These are phyloP conservation scores for Penicillium psychrofluorescens DNA, from an alignment of 495 filamentous ascomycete genomes.

Conservation along the genomic window DNA sequence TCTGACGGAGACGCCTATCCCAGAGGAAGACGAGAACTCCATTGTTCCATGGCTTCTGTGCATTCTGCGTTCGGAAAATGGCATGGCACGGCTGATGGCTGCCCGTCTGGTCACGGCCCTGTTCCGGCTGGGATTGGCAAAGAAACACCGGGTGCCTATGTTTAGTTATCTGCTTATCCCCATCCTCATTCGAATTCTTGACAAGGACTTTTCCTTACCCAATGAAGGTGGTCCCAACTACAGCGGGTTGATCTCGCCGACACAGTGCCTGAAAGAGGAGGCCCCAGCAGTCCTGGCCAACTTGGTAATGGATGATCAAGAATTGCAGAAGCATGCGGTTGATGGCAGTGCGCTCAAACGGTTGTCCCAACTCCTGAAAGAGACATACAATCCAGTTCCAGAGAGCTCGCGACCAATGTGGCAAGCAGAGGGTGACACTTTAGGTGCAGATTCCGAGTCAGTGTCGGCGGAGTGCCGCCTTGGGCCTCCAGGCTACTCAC, in stretches of 20 bases:
- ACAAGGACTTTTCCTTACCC: constrained; percentile 42
- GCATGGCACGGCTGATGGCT: constrained; percentile 67
- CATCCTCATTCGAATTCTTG: constrained; percentile 61
- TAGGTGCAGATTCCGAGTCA: constrained; percentile 13
- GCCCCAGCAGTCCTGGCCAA: constrained; percentile 68
- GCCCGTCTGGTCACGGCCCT: constrained; percentile 70
- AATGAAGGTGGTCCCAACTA: constrained; percentile 33
- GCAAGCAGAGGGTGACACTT: constrained; percentile 26
- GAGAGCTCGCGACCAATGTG: constrained; percentile 32
- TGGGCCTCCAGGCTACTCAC: constrained; percentile 55
- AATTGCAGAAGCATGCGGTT: constrained; percentile 73
- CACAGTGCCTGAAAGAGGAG: constrained; percentile 52
- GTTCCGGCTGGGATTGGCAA: constrained; percentile 60
- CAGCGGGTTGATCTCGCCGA: constrained; percentile 31
- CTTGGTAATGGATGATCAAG: constrained; percentile 66
- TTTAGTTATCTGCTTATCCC: constrained; percentile 66
- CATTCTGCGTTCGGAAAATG: constrained; percentile 54
- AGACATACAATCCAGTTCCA: constrained; percentile 46
- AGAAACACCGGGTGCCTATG: constrained; percentile 52
- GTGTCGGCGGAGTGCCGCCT: constrained; percentile 31
- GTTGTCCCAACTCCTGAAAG: constrained; percentile 70
- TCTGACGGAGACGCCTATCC: constrained; percentile 25
- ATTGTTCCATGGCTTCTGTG: constrained; percentile 78
- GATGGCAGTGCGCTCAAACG: constrained; percentile 70
- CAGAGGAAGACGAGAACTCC: constrained; percentile 67